Evolutionary conservation across 805 yeast genomes (phyloP).

Genomic region (Starmerella khaoyaiensis): DNA sequence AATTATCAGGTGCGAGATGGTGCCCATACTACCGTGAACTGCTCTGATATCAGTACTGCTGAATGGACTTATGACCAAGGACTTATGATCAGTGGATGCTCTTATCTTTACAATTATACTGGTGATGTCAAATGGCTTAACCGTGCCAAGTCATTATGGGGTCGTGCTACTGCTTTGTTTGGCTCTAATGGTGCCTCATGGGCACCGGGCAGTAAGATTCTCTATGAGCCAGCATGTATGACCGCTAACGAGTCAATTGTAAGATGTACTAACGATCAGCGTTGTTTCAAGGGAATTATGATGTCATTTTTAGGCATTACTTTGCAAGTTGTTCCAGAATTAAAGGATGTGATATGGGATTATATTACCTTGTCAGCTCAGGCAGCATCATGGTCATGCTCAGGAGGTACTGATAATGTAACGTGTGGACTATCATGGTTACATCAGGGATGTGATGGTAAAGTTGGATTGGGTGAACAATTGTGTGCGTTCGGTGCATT

Average conservation of each 20-base stretch:
- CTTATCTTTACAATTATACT: conserved; percentile 66
- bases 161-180: conserved; percentile 39
- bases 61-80: conserved; percentile 90
- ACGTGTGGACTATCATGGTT: conserved; percentile 86
- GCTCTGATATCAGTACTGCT: conserved; percentile 43
- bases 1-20: conserved; percentile 27
- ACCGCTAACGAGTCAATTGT: conserved; percentile 25
- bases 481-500: conserved; percentile 67
- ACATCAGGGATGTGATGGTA: conserved; percentile 49
- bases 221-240: conserved; percentile 83
- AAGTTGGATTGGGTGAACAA: conserved; percentile 82
- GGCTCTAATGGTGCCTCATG: conserved; percentile 20
- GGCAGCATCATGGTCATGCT: conserved; percentile 72
- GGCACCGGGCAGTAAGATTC: conserved; percentile 31
- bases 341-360: conserved; percentile 30
- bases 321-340: conserved; percentile 51
- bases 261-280: conserved; percentile 73
- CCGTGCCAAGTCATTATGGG: conserved; percentile 46
- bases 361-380: conserved; percentile 41
- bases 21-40: conserved; percentile 37
- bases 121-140: conserved; percentile 50
- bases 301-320: conserved; percentile 64
- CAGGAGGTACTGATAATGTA: conserved; percentile 76
- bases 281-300: conserved; percentile 81
- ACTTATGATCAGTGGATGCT: conserved; percentile 62